A percentile compares a stretch with the other conserved stretches of the same genome.
Conservation (phyloP, 2,329 filamentous ascomycete genomes). For the Ploettnerulaceae sp. region DNA sequence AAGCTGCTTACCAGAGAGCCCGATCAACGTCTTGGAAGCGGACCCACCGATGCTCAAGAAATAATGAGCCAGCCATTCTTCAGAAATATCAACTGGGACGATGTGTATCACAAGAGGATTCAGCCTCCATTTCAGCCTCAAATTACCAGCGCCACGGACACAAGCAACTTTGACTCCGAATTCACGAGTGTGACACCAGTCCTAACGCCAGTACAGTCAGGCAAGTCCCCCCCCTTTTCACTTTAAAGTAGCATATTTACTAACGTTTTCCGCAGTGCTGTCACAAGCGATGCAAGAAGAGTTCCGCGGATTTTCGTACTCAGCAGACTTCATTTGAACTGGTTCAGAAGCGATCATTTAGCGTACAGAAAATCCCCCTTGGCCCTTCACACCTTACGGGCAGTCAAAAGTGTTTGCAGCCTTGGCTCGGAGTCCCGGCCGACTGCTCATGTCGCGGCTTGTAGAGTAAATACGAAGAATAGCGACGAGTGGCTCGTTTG, state of each 20-base stretch:
- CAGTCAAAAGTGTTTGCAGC: slow-evolving; percentile 15
- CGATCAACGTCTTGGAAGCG: slow-evolving; percentile 85
- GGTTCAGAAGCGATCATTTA: slow-evolving; percentile 3
- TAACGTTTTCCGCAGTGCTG: slow-evolving; percentile 56
- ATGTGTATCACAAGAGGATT: slow-evolving; percentile 93
- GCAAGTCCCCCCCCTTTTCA: slow-evolving; percentile 52
- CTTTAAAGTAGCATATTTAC: background rate
- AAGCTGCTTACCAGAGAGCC: slow-evolving; percentile 95
- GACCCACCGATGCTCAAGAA: slow-evolving; percentile 94
- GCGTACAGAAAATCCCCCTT: slow-evolving; percentile 8
- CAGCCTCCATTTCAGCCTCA: slow-evolving; percentile 83
- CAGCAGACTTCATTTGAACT: slow-evolving; percentile 34
- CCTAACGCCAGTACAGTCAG: slow-evolving; percentile 92
- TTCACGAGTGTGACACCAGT: slow-evolving; percentile 98
- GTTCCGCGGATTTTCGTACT: slow-evolving; percentile 96
- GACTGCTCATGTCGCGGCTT: slow-evolving; percentile 1
- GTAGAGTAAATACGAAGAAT: slow-evolving; percentile 6
- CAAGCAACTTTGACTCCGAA: slow-evolving; percentile 98
- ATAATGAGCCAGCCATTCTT: slow-evolving; percentile 99
- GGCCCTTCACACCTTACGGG: background rate
- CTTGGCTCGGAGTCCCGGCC: slow-evolving; percentile 12
- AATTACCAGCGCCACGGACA: slow-evolving; percentile 90
- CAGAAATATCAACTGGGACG: slow-evolving; percentile 96
- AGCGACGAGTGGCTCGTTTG: background rate
- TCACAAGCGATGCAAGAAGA: slow-evolving; percentile 99